Percentiles rank a stretch among this genome's conserved stretches.
Conservation (phyloP, 2,329 filamentous ascomycete species). For the Lasiodiplodia sp. region DNA sequence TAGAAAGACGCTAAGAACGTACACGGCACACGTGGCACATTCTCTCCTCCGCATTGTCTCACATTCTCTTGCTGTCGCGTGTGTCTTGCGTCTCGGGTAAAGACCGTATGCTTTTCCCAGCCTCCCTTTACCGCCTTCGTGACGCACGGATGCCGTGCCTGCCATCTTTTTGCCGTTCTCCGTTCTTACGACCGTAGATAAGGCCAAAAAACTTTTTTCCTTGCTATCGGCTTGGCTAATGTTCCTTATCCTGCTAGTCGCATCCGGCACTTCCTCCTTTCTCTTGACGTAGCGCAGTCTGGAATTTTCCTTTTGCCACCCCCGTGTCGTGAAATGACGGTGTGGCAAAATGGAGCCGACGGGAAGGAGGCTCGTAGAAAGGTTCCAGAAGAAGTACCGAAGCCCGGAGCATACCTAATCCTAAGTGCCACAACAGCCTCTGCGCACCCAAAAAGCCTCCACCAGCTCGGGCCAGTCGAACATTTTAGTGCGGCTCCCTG, state of each 20-base stretch:
- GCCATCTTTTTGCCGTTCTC: background rate
- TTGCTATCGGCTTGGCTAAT: background rate
- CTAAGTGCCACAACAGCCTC: background rate
- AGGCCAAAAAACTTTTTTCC: background rate
- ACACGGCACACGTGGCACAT: conserved; percentile 11
- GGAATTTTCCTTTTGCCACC: background rate
- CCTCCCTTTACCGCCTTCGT: background rate
- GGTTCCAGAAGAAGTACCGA: background rate
- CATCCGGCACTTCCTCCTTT: background rate
- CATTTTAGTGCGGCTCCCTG: too few species aligned
- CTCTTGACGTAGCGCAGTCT: background rate
- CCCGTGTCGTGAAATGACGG: conserved; percentile 21
- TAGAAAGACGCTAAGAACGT: conserved; percentile 5
- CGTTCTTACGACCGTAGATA: conserved; percentile 12
- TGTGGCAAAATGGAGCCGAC: conserved; percentile 17
- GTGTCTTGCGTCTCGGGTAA: background rate
- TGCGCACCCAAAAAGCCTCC: background rate
- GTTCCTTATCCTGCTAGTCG: background rate
- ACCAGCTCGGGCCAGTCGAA: background rate
- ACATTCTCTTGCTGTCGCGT: background rate
- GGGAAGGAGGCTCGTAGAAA: background rate
- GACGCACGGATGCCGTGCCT: background rate
- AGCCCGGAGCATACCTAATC: background rate
- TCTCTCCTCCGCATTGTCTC: conserved; percentile 18
- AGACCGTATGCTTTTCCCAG: background rate